Percentiles rank a stretch among this genome's conserved stretches.
Evolutionary conservation across 192 early-diverging fungal species (phyloP).

Genomic region (Coemansia sp.): DNA sequence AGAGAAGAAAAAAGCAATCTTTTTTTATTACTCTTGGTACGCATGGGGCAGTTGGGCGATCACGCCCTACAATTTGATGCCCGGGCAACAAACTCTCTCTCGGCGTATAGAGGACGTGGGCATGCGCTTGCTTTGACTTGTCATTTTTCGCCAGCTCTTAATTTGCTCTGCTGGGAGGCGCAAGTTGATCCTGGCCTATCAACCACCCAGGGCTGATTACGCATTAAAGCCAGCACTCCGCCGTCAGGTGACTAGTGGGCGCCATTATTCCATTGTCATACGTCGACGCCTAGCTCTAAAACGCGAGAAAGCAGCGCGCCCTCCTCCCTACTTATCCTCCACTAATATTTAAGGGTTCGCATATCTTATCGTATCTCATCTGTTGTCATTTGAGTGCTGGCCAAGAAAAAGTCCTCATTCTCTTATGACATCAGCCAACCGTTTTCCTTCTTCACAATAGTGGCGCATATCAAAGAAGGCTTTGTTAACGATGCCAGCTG

Average conservation of each 20-base stretch:
- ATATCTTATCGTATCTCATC: neutral
- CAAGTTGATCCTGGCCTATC: neutral
- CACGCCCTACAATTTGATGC: neutral
- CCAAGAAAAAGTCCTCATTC: neutral
- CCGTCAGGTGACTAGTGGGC: neutral
- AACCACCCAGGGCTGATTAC: neutral
- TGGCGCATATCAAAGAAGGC: neutral
- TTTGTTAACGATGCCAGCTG: neutral
- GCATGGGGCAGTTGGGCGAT: neutral
- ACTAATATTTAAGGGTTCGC: neutral
- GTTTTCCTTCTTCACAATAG: neutral
- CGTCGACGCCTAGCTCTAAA: neutral
- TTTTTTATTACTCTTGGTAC: neutral
- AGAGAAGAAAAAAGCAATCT: neutral
- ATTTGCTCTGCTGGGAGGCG: neutral
- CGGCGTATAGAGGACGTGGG: neutral
- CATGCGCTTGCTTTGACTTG: neutral
- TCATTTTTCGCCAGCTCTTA: neutral
- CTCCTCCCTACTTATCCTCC: neutral
- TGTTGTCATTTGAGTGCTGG: neutral
- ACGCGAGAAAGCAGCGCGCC: too few species aligned
- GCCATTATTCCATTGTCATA: neutral
- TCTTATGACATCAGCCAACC: neutral
- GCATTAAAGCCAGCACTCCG: neutral
- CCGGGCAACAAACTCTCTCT: neutral